Percentiles rank a stretch among this genome's conserved stretches.
Evolutionary conservation across 306 rosid genomes (phyloP).

Genomic region (Parietaria judaica): DNA sequence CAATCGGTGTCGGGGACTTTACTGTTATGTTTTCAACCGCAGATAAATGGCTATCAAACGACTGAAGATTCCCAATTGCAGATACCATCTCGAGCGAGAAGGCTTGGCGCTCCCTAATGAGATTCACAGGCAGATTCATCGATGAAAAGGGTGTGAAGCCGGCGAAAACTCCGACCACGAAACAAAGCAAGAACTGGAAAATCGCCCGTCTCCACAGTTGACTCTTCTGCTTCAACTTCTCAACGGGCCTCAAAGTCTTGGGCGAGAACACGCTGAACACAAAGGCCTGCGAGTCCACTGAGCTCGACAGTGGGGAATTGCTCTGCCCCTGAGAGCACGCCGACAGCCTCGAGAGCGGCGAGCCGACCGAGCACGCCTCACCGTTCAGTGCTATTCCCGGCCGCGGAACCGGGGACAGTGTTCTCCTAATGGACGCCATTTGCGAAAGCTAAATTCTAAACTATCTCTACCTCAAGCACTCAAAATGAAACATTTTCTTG

Average conservation of each 20-base stretch:
- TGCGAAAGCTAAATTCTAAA: conserved; percentile 6
- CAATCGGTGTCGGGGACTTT: conserved; percentile 20
- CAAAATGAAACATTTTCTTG: background rate
- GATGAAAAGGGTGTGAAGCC: conserved; percentile 71
- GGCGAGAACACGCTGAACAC: conserved; percentile 43
- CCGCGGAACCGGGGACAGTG: conserved; percentile 68
- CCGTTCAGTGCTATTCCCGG: conserved; percentile 43
- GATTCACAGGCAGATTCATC: conserved; percentile 34
- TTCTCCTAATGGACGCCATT: conserved; percentile 84
- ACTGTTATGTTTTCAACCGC: conserved; percentile 28
- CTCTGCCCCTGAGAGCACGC: conserved; percentile 51
- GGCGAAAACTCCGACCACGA: conserved; percentile 54
- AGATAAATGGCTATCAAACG: conserved; percentile 26
- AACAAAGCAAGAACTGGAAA: conserved; percentile 60
- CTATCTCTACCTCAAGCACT: conserved; percentile 16
- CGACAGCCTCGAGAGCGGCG: conserved; percentile 73
- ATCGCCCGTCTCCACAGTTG: conserved; percentile 63
- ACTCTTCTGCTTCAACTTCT: conserved; percentile 54
- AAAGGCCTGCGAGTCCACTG: conserved; percentile 40
- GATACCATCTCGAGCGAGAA: conserved; percentile 52
- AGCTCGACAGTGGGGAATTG: conserved; percentile 23
- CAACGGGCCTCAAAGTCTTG: conserved; percentile 46
- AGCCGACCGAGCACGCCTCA: conserved; percentile 55
- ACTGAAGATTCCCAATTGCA: conserved; percentile 33
- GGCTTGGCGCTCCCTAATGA: conserved; percentile 54